A percentile compares a stretch with the other conserved stretches of the same genome.
These are phyloP conservation scores for Trichoderma atroviride DNA, from an alignment of 2,329 filamentous ascomycete genomes.

Conservation along the genomic window DNA sequence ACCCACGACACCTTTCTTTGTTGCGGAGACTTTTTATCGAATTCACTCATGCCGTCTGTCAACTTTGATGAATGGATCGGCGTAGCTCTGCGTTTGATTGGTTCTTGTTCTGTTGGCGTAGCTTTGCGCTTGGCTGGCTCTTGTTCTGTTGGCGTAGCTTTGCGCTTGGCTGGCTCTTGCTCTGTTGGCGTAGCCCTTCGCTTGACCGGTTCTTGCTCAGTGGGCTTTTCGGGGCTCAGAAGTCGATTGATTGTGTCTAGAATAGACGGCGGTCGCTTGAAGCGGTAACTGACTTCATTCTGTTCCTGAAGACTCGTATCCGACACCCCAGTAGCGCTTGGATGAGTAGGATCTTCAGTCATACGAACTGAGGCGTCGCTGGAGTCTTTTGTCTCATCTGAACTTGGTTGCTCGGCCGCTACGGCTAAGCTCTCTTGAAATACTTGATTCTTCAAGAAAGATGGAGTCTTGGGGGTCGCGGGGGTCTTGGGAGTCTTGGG, in stretches of 20 bases:
- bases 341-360: neutral
- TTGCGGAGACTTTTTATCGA: constrained; percentile 3
- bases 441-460: neutral
- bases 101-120: neutral
- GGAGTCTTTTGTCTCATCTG: neutral
- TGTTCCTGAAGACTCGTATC: neutral
- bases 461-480: neutral
- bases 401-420: neutral
- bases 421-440: neutral
- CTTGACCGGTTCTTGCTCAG: neutral
- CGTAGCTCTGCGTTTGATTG: neutral
- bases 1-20: constrained; percentile 10
- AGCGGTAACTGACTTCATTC: neutral
- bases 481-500: neutral
- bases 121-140: neutral
- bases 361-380: neutral
- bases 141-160: neutral
- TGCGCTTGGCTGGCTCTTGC: neutral
- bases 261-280: neutral
- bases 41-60: neutral
- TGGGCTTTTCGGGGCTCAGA: neutral
- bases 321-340: constrained; percentile 8
- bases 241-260: neutral
- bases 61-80: neutral
- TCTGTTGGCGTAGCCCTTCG: neutral